A percentile compares a stretch with the other conserved stretches of the same genome.
Conservation (phyloP, 257 asterid genomes). For the Gardenia jasminoides region DNA sequence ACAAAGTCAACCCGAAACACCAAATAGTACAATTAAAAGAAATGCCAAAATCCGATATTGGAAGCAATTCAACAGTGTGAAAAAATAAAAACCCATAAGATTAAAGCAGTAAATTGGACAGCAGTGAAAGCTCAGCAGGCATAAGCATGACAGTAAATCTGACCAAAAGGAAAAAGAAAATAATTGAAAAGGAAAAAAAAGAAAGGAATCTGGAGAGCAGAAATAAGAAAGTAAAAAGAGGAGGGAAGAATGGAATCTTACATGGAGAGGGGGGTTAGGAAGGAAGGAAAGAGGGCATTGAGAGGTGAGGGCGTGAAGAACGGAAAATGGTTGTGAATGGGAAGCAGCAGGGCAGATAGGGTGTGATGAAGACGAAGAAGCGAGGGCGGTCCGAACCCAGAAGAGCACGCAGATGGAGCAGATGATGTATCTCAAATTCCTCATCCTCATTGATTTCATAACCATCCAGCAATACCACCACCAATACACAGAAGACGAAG, state of each 20-base stretch:
- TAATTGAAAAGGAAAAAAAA: not conserved
- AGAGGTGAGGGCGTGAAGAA: conserved; percentile 6
- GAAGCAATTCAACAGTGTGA: not conserved
- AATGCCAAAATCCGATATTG: too few relatives aligned
- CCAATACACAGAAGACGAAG: too few relatives aligned
- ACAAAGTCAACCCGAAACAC: not conserved
- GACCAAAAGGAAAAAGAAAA: not conserved
- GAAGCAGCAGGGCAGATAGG: not conserved
- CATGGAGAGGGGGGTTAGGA: conserved; percentile 15
- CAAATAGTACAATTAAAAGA: not conserved
- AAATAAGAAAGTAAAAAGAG: not conserved
- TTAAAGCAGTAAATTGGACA: too few relatives aligned
- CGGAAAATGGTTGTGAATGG: conserved; percentile 2
- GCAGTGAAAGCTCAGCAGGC: too few relatives aligned
- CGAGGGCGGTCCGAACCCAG: not conserved
- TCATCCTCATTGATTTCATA: not conserved
- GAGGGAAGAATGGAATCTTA: not conserved
- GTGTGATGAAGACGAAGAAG: conserved; percentile 8
- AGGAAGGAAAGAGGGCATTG: conserved; percentile 27
- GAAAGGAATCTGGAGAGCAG: not conserved
- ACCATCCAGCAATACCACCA: not conserved
- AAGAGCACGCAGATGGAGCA: not conserved
- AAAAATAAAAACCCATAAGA: not conserved
- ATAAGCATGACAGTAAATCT: not conserved
- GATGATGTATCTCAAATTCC: not conserved